Evolutionary conservation across 2,329 filamentous ascomycete species (phyloP).

Genomic region (Boeremia exigua): DNA sequence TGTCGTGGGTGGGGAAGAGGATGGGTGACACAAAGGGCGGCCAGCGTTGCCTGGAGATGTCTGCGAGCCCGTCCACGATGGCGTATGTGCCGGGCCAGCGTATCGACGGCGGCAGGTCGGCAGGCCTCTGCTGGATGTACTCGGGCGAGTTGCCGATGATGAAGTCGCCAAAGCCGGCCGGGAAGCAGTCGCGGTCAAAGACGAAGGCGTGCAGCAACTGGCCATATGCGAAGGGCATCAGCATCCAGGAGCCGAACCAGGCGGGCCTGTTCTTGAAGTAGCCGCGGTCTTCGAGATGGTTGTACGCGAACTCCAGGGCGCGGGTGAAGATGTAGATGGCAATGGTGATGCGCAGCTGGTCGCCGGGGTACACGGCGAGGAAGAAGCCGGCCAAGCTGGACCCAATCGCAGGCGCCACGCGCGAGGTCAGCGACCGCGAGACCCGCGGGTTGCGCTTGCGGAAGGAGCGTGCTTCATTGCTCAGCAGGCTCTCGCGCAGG

Average conservation of each 20-base stretch:
- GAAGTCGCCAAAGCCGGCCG: slow-evolving; percentile 66
- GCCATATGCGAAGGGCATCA: slow-evolving; percentile 58
- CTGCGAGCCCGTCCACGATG: slow-evolving; percentile 79
- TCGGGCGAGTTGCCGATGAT: slow-evolving; percentile 73
- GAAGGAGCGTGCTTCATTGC: slow-evolving; percentile 81
- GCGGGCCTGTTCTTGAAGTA: slow-evolving; percentile 72
- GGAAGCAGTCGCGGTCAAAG: slow-evolving; percentile 60
- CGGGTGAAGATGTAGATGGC: slow-evolving; percentile 83
- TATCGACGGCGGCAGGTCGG: slow-evolving; percentile 68
- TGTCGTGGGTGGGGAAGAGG: slow-evolving; percentile 73
- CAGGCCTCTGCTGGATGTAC: slow-evolving; percentile 78
- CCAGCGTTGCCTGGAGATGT: slow-evolving; percentile 83
- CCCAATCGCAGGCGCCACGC: slow-evolving; percentile 86
- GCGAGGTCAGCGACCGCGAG: slow-evolving; percentile 76
- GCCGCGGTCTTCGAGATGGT: slow-evolving; percentile 74
- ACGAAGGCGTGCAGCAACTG: slow-evolving; percentile 59
- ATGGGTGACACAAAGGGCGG: slow-evolving; percentile 88
- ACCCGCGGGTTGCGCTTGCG: slow-evolving; percentile 81
- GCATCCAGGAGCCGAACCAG: slow-evolving; percentile 61
- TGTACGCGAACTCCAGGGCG: slow-evolving; percentile 86
- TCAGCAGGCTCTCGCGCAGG: slow-evolving; percentile 77
- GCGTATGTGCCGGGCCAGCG: slow-evolving; percentile 78
- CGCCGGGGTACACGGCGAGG: slow-evolving; percentile 75
- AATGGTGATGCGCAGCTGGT: slow-evolving; percentile 76
- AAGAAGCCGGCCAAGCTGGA: slow-evolving; percentile 86